Evolutionary conservation across 2,329 filamentous ascomycete genomes (phyloP), one percentile per base, ranked within the genome.

Genomic region (Aspergillus quadrilineatus): DNA sequence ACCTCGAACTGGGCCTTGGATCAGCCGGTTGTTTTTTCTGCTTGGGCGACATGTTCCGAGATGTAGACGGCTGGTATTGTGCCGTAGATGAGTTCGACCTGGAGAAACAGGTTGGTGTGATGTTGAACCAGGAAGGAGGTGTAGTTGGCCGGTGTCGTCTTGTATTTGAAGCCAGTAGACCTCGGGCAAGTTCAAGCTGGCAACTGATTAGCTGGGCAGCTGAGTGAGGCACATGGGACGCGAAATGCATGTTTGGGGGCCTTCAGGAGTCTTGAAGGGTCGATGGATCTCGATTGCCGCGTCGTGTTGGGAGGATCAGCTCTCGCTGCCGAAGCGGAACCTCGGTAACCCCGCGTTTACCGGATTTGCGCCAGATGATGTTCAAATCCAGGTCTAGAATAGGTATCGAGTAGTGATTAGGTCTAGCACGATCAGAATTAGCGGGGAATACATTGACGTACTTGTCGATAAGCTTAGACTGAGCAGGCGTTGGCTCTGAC

Each of bases 1-100:
- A 84, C 84, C 83, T 86, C 10, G 87, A 83, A 70, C 86, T 90
- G 2, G 88, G 87, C 50, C 83, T 77, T 2, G 87, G 84, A 17
- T 79, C 60, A 1, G 77, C 65, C 4, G 75, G 73, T 22, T 65
- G 61, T 59, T 77, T 77, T 47, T 74, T 76, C 28, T 66, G 61
- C 22, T 57, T 60, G 1, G 59, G 41, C 9, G 39, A 37, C 67
- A 72, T 69, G 6, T 67, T 53, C 30, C 14, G 56, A n/a, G 53
- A 29, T 47, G 56, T 29, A 10, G 46, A n/a, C 14, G 45, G 42
- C n/a, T 51, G 48, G 3, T 53, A 28, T 49, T 49, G 39, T 28
- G 30, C 48, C 37, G 53, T 56, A 17, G 58, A 56, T 36, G 64
- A 62, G 46, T 60, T 64, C 34, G 42, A 48, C 50, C 62, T 65